Conservation (phyloP, 2,329 filamentous ascomycete genomes). For the Monosporascus sp. region DNA sequence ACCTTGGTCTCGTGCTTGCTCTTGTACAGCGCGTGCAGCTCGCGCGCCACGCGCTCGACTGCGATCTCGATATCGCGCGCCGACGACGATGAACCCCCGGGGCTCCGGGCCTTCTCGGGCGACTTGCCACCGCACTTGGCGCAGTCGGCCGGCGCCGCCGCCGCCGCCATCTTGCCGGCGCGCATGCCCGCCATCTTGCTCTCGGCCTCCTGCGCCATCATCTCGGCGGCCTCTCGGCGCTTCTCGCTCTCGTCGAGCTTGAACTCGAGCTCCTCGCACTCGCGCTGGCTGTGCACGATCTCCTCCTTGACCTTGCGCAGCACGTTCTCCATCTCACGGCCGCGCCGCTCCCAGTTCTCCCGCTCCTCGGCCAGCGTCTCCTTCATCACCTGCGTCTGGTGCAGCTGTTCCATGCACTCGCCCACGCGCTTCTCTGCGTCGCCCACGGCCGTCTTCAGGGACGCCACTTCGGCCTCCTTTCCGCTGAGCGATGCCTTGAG, state of each 20-base stretch:
- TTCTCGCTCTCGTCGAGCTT: constrained; percentile 74
- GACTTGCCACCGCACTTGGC: constrained; percentile 18
- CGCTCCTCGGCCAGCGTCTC: constrained; percentile 72
- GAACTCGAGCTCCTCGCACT: constrained; percentile 71
- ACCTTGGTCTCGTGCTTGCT: constrained; percentile 97
- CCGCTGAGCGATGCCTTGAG: constrained; percentile 86
- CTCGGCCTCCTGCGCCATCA: constrained; percentile 69
- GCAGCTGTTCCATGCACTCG: constrained; percentile 74
- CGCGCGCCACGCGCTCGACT: constrained; percentile 86
- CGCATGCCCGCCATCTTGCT: constrained; percentile 71
- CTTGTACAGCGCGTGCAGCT: constrained; percentile 91
- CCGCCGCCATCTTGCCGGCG: constrained; percentile 48
- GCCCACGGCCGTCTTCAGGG: constrained; percentile 77
- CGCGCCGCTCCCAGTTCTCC: constrained; percentile 76
- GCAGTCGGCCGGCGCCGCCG: constrained; percentile 17
- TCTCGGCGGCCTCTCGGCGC: constrained; percentile 66
- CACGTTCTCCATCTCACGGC: constrained; percentile 78
- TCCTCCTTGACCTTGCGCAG: constrained; percentile 77
- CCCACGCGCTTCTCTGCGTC: constrained; percentile 92
- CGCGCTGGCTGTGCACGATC: constrained; percentile 70
- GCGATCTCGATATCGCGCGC: constrained; percentile 71
- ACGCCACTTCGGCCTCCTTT: constrained; percentile 85
- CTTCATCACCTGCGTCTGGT: constrained; percentile 66
- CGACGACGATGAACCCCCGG: constrained; percentile 9
- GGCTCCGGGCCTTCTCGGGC: constrained; percentile 32